phyloP scores from a whole-genome alignment of 2,329 filamentous ascomycete species.

The Gaeumannomyces tritici region DNA sequence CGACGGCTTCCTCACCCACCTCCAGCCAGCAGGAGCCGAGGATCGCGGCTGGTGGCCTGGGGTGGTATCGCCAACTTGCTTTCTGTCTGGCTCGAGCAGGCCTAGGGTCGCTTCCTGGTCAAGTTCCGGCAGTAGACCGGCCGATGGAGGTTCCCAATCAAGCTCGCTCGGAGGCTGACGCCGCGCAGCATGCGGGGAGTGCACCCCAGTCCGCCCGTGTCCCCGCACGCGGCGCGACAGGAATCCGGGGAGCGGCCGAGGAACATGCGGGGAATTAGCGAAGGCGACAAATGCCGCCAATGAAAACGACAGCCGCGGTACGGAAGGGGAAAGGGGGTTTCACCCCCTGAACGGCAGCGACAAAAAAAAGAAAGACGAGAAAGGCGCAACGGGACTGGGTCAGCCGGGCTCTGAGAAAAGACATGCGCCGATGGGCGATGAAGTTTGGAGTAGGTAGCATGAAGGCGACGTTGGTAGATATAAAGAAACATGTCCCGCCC shows the following conservation, averaged over 20 bases:
- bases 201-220: not conserved
- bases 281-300: not conserved
- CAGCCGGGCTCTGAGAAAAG: too few species aligned
- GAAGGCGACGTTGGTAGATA: not conserved
- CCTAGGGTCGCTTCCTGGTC: too few species aligned
- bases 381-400: not conserved
- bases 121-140: not conserved
- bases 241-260: not conserved
- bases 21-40: not conserved
- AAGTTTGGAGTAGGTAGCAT: not conserved
- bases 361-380: not conserved
- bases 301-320: not conserved
- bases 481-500: not conserved
- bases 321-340: not conserved
- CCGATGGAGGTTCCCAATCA: not conserved
- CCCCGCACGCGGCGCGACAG: not conserved
- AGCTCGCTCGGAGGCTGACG: not conserved
- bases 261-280: not conserved
- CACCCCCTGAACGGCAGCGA: not conserved
- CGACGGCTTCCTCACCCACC: not conserved
- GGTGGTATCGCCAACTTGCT: not conserved
- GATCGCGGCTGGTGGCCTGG: not conserved
- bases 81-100: not conserved
- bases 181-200: not conserved
- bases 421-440: not conserved